Evolutionary conservation across 129 eudicot genomes (phyloP), one percentile per base, ranked within the genome.

Genomic region (Lonicera japonica): DNA sequence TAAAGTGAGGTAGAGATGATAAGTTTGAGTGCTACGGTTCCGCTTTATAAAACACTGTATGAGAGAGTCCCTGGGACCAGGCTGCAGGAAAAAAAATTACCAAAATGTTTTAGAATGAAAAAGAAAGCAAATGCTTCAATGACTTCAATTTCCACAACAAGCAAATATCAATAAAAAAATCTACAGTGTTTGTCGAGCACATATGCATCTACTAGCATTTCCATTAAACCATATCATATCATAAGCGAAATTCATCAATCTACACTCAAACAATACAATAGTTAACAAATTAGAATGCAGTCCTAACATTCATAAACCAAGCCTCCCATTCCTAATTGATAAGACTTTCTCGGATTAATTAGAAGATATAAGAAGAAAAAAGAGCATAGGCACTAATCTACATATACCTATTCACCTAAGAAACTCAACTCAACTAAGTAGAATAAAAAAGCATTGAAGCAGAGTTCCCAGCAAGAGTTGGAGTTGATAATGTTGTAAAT

Each of bases 1-100:
- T 54, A 82, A 66, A 69, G 81, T 78, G 54, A 87, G 91, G 78
- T 82, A 87, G 10, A 92, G 88, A 58, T 67, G 70, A 80, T 92
- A 92, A 18, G 90, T 82, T 69, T 86, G 95, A 57, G 70, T 70
- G 73, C 67, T 67, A 25, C 83, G 95, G 58, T 92, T 72, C 66
- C 91, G 80, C 72, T 79, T 82, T 54, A 92, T 92, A 63, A 67
- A 87, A 73, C 98, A 92, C 63, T 92, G 86, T 68, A 92, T 80
- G 14, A 80, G 75, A 66, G 84, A 65, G 64, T 75, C 89, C 71
- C 96, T 82, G 21, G 98, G 79, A 60, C 98, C 98, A 73, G 96
- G 96, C 98, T 92, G 80, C 75, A 76, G 18, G 54, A 50, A 66
- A 41, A 73, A 23, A 23, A 64, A 21, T 0, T n/a, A 70, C 5